Conservation (phyloP, 306 rosid genomes). For the Alnus rubra region DNA sequence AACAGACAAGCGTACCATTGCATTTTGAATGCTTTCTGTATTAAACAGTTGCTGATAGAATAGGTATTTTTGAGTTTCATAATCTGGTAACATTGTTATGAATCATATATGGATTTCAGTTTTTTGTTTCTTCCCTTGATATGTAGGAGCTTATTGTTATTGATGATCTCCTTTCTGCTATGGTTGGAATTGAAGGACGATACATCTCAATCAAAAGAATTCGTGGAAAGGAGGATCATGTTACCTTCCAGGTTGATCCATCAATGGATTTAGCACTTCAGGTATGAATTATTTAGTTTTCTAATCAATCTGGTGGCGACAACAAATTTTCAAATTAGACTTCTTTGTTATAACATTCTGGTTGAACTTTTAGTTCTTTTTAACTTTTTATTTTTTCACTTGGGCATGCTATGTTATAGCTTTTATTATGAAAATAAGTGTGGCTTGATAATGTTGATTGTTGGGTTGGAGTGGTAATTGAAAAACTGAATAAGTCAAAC, state of each 20-base stretch:
- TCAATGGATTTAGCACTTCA: slow-evolving; percentile 97
- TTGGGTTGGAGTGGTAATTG: background rate
- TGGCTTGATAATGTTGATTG: background rate
- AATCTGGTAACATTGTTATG: background rate
- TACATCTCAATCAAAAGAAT: slow-evolving; percentile 69
- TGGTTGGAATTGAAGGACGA: slow-evolving; percentile 92
- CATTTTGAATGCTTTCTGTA: background rate
- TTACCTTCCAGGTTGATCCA: slow-evolving; percentile 65
- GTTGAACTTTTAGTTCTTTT: background rate
- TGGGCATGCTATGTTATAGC: background rate
- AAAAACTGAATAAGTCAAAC: background rate
- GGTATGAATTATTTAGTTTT: slow-evolving; percentile 46
- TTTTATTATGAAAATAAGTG: background rate
- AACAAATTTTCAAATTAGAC: background rate
- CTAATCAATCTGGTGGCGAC: slow-evolving; percentile 3
- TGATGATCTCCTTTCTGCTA: slow-evolving; percentile 81
- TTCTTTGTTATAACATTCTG: background rate
- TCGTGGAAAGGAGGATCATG: slow-evolving; percentile 58
- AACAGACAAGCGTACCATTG: background rate
- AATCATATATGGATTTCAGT: slow-evolving; percentile 8
- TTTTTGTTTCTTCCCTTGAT: slow-evolving; percentile 24
- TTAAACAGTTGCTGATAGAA: background rate
- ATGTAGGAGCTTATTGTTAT: slow-evolving; percentile 89
- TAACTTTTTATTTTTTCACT: background rate
- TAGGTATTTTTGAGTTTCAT: slow-evolving; percentile 8